Conservation (phyloP, 2,329 filamentous ascomycete genomes). For the Mycocentrospora acerina region DNA sequence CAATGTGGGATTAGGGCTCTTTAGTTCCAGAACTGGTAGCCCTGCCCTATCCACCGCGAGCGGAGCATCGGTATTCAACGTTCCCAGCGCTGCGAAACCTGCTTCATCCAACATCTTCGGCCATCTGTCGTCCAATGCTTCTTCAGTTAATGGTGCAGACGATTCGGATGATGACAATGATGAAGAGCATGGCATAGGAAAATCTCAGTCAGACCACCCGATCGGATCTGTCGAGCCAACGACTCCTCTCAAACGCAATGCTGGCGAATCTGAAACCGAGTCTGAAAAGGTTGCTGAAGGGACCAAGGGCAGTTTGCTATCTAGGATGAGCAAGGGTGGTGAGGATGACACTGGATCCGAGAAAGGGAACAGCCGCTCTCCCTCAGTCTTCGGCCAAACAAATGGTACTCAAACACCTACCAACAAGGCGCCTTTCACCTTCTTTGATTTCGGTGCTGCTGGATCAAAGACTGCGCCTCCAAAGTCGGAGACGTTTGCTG, state of each 20-base stretch:
- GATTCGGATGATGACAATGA: constrained; percentile 25
- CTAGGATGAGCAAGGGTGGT: constrained; percentile 30
- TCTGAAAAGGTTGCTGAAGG: constrained; percentile 25
- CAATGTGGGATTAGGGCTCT: constrained; percentile 24
- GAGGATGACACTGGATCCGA: constrained; percentile 22
- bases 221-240: constrained; percentile 16
- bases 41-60: constrained; percentile 32
- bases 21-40: constrained; percentile 28
- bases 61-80: constrained; percentile 36
- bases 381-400: constrained; percentile 18
- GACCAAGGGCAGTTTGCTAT: constrained; percentile 25
- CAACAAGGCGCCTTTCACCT: constrained; percentile 24
- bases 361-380: constrained; percentile 20
- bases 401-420: constrained; percentile 31
- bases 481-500: constrained; percentile 31
- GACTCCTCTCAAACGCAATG: constrained; percentile 27
- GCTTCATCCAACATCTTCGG: constrained; percentile 35
- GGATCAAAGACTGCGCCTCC: constrained; percentile 29
- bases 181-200: constrained; percentile 7
- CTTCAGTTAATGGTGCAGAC: constrained; percentile 34
- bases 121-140: constrained; percentile 36
- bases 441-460: constrained; percentile 34
- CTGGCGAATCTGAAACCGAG: constrained; percentile 25
- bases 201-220: constrained; percentile 8
- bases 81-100: constrained; percentile 19